Base-by-base conservation (phyloP, 495 filamentous ascomycete genomes). In the Echria macrotheca region DNA sequence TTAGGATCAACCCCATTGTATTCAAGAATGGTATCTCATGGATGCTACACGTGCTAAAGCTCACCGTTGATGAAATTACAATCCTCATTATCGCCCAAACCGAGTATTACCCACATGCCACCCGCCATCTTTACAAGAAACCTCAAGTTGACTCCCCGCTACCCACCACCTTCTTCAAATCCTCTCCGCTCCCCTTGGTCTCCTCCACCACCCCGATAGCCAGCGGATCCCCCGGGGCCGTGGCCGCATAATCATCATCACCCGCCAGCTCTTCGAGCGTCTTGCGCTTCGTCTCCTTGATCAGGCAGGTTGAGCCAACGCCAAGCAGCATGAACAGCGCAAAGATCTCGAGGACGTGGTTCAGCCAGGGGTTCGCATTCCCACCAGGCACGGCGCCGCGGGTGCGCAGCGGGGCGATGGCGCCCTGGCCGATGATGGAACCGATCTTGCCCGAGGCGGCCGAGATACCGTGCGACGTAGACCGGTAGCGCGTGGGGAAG, bases 401-500 rank as follows among this genome's bases (percentile, higher is more conserved):
- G 5, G 68, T 72, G n/a, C 75, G 66, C 15, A 81, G 69, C 5
- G 70, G 74, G 11, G 71, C 68, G 50, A 78, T 77, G 54, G 75
- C 71, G 44, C 74, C 69, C 64, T 78, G 75, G 43, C 69, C 70
- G 58, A 71, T 71, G 36, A 89, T 60, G n/a, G 71, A 82, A 51
- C 89, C 86, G 46, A 89, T 75, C 56, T 67, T 67, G 49, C 64
- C 64, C 33, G 54, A 2, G 0, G 84, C 88, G 10, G 89, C 90
- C 4, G 83, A 88, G 62, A 96, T 76, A 40, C 90, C 90, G 67
- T 95, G 89, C 3, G 85, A 85, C 24, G 87, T 88, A 7, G 83
- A 85, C 3, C 90, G 78, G 61, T 91, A 93, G 35, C 89, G 82
- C 4, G 90, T 95, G 0, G 89, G 90, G 71, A 93, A 96, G 57